Evolutionary conservation across 2,329 filamentous ascomycete species (phyloP).

Genomic region (Sclerotiophoma versabilis): DNA sequence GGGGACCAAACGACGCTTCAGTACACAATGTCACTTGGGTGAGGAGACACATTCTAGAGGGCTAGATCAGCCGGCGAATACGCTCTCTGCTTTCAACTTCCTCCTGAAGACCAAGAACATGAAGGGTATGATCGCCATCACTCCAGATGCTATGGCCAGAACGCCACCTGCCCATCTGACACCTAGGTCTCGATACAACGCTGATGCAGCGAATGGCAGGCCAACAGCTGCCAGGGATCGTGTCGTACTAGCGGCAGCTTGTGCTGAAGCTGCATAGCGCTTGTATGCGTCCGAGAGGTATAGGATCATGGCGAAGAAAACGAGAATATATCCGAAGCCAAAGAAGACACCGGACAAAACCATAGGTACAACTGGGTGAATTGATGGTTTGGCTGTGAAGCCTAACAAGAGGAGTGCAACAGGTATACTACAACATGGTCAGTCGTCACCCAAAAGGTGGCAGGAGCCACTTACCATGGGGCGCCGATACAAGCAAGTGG

Average conservation of each 20-base stretch:
- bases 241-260: conserved; percentile 10
- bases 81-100: conserved; percentile 5
- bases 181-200: conserved; percentile 1
- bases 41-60: not conserved
- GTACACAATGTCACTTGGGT: no score
- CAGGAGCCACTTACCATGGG: conserved; percentile 54
- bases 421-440: not conserved
- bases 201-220: conserved; percentile 2
- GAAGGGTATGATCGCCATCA: conserved; percentile 5
- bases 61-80: not conserved
- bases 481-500: conserved; percentile 73
- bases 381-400: conserved; percentile 20
- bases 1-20: no score
- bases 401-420: conserved; percentile 1
- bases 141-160: conserved; percentile 1
- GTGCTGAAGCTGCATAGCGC: conserved; percentile 73
- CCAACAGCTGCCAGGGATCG: conserved; percentile 6
- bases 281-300: conserved; percentile 56
- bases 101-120: conserved; percentile 3
- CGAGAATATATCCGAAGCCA: conserved; percentile 63
- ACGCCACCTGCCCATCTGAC: conserved; percentile 2
- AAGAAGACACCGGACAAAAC: conserved; percentile 55
- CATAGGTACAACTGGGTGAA: conserved; percentile 39
- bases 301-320: conserved; percentile 60
- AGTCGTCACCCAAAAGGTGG: not conserved